Evolutionary conservation across 768 basidiomycete genomes (phyloP).

Genomic region (Trametes elegans): DNA sequence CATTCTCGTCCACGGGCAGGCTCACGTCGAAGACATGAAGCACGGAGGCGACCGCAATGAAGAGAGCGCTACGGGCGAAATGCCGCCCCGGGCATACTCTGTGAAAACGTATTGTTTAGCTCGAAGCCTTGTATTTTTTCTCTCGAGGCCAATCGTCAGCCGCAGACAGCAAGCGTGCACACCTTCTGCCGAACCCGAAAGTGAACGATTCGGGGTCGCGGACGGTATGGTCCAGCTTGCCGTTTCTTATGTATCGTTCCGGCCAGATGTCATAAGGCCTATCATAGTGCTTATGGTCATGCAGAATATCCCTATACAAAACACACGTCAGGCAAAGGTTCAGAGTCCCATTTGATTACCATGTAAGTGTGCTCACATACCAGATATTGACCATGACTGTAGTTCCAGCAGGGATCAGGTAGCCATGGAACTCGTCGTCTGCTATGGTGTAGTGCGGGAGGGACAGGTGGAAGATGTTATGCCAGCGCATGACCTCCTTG

Average conservation of each 20-base stretch:
- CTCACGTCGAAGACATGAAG: slow-evolving; percentile 22
- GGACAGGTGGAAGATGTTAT: slow-evolving; percentile 2
- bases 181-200: slow-evolving; percentile 29
- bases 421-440: slow-evolving; percentile 24
- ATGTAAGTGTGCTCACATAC: slow-evolving; percentile 9
- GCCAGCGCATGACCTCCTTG: slow-evolving; percentile 18
- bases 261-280: slow-evolving; percentile 81
- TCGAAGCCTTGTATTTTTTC: no score
- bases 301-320: slow-evolving; percentile 52
- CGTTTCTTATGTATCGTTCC: slow-evolving; percentile 56
- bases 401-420: slow-evolving; percentile 26
- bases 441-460: slow-evolving; percentile 29
- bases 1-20: slow-evolving; percentile 10
- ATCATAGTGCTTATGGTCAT: slow-evolving; percentile 84
- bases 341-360: neutral
- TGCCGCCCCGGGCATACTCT: slow-evolving; percentile 21
- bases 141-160: no score
- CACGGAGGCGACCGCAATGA: slow-evolving; percentile 12
- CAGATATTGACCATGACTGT: slow-evolving; percentile 25
- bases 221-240: slow-evolving; percentile 65
- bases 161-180: neutral
- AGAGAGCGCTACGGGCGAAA: slow-evolving; percentile 15
- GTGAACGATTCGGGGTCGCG: slow-evolving; percentile 9
- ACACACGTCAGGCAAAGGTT: neutral
- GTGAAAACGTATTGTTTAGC: no score